phyloP scores from a whole-genome alignment of 768 basidiomycete genomes.

The Lactarius indigo region DNA sequence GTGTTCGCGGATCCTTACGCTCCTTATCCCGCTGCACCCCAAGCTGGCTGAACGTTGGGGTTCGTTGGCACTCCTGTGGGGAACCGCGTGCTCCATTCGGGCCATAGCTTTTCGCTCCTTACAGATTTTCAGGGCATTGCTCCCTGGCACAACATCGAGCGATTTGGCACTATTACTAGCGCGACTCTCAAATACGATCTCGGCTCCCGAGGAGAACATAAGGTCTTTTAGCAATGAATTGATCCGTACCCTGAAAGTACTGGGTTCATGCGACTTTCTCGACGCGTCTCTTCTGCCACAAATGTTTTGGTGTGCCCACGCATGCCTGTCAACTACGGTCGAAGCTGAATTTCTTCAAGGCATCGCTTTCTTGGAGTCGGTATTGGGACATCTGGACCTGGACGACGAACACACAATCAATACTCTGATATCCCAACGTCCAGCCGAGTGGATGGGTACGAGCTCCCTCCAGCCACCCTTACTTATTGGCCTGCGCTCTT shows the following conservation, averaged over 20 bases:
- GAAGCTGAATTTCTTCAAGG: conserved; percentile 75
- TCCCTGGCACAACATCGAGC: conserved; percentile 62
- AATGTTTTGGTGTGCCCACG: conserved; percentile 82
- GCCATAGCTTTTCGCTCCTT: conserved; percentile 84
- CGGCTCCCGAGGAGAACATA: conserved; percentile 70
- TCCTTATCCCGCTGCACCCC: conserved; percentile 68
- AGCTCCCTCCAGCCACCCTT: conserved; percentile 67
- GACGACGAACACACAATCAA: conserved; percentile 65
- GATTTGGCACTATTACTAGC: conserved; percentile 79
- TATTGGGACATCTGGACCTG: conserved; percentile 69
- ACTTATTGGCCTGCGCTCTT: conserved; percentile 76
- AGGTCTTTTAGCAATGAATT: conserved; percentile 84
- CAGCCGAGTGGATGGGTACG: conserved; percentile 65
- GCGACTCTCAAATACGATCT: conserved; percentile 79
- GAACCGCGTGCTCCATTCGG: conserved; percentile 82
- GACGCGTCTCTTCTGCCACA: conserved; percentile 67
- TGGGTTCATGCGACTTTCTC: conserved; percentile 54
- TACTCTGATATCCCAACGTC: conserved; percentile 64
- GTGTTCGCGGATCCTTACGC: conserved; percentile 58
- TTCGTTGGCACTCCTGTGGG: conserved; percentile 75
- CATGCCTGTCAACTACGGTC: conserved; percentile 77
- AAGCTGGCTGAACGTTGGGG: conserved; percentile 76
- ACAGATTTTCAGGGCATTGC: conserved; percentile 82
- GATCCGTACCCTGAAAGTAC: conserved; percentile 65
- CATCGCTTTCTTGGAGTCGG: conserved; percentile 56